Evolutionary conservation across 2,329 filamentous ascomycete species (phyloP).

Genomic region (Phoma sp.): DNA sequence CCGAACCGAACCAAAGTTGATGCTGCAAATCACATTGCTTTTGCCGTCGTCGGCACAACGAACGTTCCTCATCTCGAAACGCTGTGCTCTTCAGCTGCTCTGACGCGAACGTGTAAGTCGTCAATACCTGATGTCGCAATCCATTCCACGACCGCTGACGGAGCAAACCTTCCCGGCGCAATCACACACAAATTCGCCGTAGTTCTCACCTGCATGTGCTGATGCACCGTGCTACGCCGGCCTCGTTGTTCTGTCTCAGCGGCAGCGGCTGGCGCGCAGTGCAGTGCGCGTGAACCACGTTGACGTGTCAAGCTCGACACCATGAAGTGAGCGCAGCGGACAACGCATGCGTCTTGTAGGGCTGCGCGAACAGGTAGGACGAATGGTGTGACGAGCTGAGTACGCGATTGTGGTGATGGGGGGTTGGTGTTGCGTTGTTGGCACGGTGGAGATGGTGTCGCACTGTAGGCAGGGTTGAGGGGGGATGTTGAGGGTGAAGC

Average conservation of each 20-base stretch:
- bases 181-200: not conserved
- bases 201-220: not conserved
- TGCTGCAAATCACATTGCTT: not conserved
- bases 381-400: constrained; percentile 17
- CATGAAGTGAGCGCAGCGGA: constrained; percentile 13
- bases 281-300: constrained; percentile 40
- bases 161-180: not conserved
- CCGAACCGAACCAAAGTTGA: constrained; percentile 13
- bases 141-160: not conserved
- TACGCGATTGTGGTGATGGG: not conserved
- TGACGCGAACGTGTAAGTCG: not conserved
- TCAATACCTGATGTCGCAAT: not conserved
- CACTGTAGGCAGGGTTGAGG: not conserved
- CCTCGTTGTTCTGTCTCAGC: constrained; percentile 9
- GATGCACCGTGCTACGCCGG: not conserved
- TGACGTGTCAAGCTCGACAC: constrained; percentile 39
- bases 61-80: not conserved
- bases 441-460: not conserved
- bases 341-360: constrained; percentile 29
- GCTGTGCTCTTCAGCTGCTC: not conserved
- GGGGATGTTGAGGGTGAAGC: not conserved
- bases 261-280: constrained; percentile 11
- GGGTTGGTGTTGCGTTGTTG: constrained; percentile 12
- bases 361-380: constrained; percentile 32
- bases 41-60: not conserved